These are phyloP conservation scores for Saposhnikovia divaricata DNA, from an alignment of 129 eudicot species.

Conservation along the genomic window DNA sequence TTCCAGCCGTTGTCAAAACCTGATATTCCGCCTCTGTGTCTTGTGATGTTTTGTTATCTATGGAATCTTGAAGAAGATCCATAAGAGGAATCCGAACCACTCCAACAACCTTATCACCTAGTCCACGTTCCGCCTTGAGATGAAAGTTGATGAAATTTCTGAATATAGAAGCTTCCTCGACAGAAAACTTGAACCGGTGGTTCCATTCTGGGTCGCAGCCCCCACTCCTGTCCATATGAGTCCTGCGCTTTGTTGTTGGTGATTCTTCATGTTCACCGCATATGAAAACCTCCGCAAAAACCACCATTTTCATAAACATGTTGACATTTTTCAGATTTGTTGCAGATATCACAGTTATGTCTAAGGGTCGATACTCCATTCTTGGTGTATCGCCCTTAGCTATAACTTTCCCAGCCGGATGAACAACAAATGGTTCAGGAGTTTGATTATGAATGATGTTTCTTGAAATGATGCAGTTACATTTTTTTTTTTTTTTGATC, in stretches of 20 bases:
- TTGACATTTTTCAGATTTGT: conserved; percentile 46
- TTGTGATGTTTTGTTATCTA: neutral
- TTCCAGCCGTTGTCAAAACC: conserved; percentile 39
- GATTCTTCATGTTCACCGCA: conserved; percentile 22
- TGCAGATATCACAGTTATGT: conserved; percentile 57
- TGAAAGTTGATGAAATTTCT: conserved; percentile 30
- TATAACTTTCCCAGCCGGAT: neutral
- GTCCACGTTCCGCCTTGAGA: conserved; percentile 32
- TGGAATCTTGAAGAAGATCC: conserved; percentile 31
- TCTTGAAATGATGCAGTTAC: neutral
- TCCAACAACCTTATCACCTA: conserved; percentile 56
- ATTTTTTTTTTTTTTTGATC: neutral
- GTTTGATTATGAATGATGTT: neutral
- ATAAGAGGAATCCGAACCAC: conserved; percentile 45
- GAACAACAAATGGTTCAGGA: neutral
- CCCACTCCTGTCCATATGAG: conserved; percentile 36
- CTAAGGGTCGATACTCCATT: conserved; percentile 50
- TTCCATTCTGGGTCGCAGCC: conserved; percentile 57
- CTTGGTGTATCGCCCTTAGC: neutral
- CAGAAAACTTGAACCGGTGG: conserved; percentile 33
- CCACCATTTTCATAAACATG: conserved; percentile 51
- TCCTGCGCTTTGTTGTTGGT: conserved; percentile 26
- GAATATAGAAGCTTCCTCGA: conserved; percentile 39
- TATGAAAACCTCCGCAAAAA: conserved; percentile 45
- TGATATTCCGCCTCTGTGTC: conserved; percentile 37